Percentiles rank a stretch among this genome's conserved stretches.
These are phyloP conservation scores for Irpex rosettiformis DNA, from an alignment of 1,284 basidiomycete species.

Conservation along the genomic window DNA sequence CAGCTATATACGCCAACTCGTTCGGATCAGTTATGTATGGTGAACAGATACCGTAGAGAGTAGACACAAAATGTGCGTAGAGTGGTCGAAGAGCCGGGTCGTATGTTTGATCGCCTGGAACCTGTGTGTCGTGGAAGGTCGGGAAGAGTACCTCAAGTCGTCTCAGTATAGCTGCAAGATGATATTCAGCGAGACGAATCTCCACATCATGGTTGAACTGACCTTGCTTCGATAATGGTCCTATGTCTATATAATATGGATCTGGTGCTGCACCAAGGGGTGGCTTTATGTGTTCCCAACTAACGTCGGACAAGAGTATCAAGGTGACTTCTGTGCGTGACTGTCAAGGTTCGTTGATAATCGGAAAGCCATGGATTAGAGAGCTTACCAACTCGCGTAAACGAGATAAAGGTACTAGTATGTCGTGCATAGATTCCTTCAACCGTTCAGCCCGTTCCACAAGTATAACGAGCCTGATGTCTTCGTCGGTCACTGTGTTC, in stretches of 20 bases:
- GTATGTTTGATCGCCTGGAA: constrained; percentile 36
- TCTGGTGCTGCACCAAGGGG: constrained; percentile 68
- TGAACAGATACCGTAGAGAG: constrained; percentile 61
- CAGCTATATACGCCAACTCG: constrained; percentile 74
- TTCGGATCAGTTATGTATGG: constrained; percentile 64
- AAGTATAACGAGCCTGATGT: constrained; percentile 51
- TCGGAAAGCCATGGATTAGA: constrained; percentile 4
- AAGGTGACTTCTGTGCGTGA: constrained; percentile 46
- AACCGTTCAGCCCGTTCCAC: constrained; percentile 71
- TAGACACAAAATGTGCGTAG: constrained; percentile 63
- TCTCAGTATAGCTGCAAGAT: constrained; percentile 33
- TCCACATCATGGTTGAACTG: not conserved
- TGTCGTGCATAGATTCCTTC: constrained; percentile 55
- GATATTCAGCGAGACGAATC: not conserved
- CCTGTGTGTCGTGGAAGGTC: not conserved
- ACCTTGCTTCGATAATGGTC: constrained; percentile 62
- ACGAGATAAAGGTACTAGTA: constrained; percentile 69
- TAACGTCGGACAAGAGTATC: constrained; percentile 63
- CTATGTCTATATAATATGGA: constrained; percentile 70
- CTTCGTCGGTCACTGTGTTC: constrained; percentile 21
- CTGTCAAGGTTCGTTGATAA: constrained; percentile 26
- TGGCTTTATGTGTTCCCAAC: constrained; percentile 77
- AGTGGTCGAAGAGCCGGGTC: constrained; percentile 53
- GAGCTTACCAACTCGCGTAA: constrained; percentile 70
- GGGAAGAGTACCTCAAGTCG: constrained; percentile 33